phyloP scores from a whole-genome alignment of 1,284 basidiomycete species.

The Kalmanozyma brasiliensis region DNA sequence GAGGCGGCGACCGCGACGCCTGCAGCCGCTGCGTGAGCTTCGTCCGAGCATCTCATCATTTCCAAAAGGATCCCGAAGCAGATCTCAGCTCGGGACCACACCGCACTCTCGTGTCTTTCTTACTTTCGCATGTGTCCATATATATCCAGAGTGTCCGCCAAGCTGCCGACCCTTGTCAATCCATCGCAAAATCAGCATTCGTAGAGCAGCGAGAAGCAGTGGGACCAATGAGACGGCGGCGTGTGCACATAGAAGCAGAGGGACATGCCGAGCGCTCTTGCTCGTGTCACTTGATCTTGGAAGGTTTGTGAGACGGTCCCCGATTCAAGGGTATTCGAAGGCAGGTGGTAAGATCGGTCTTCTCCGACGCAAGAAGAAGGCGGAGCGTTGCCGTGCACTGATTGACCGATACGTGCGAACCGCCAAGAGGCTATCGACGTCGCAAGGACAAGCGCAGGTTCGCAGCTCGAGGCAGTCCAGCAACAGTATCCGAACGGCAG shows the following conservation, averaged over 20 bases:
- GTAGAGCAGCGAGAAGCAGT: not conserved
- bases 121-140: constrained; percentile 33
- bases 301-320: not conserved
- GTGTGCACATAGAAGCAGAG: no score
- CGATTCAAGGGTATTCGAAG: no score
- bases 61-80: constrained; percentile 12
- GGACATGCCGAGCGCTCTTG: no score
- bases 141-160: constrained; percentile 17
- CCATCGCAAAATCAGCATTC: constrained; percentile 12
- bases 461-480: no score
- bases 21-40: constrained; percentile 1
- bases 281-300: no score
- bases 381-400: not conserved
- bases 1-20: constrained; percentile 2
- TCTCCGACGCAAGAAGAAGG: no score
- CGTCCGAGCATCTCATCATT: no score
- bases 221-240: not conserved
- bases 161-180: not conserved
- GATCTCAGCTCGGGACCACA: not conserved
- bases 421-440: no score
- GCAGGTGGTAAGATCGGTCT: no score
- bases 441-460: no score
- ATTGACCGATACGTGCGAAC: no score
- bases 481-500: no score
- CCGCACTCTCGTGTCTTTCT: not conserved